A percentile compares a stretch with the other conserved stretches of the same genome.
These are phyloP conservation scores for Moesziomyces sp. DNA, from an alignment of 1,284 basidiomycete genomes.

Conservation along the genomic window DNA sequence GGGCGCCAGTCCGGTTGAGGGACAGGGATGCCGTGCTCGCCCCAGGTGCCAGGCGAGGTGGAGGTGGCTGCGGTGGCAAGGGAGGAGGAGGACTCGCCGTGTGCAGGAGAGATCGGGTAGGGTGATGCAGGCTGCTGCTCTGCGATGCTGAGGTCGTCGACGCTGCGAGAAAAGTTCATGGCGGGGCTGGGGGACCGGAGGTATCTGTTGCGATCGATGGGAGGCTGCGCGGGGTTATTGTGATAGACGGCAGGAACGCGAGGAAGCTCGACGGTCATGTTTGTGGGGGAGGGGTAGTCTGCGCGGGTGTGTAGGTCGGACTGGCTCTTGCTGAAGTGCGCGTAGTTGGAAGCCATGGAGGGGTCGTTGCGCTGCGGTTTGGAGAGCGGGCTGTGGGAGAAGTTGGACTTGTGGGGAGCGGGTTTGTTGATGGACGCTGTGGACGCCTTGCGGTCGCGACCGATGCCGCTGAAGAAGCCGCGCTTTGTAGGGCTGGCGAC, in stretches of 20 bases:
- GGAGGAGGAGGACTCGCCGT: constrained; percentile 36
- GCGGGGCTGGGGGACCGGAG: constrained; percentile 54
- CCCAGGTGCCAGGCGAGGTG: constrained; percentile 44
- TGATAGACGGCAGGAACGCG: constrained; percentile 41
- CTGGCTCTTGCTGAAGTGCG: constrained; percentile 54
- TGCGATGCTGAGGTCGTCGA: constrained; percentile 52
- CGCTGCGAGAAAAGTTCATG: constrained; percentile 57
- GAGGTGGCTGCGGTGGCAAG: constrained; percentile 16
- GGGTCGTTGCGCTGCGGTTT: constrained; percentile 27
- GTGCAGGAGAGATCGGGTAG: constrained; percentile 23
- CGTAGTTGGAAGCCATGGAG: constrained; percentile 21
- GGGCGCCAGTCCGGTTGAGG: constrained; percentile 46
- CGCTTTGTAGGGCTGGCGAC: constrained; percentile 54
- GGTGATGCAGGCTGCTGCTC: constrained; percentile 31
- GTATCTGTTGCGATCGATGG: constrained; percentile 38
- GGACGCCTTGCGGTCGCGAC: constrained; percentile 49
- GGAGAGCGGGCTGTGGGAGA: constrained; percentile 40
- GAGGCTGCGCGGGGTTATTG: constrained; percentile 18
- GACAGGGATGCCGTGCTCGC: constrained; percentile 49
- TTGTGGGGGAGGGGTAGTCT: constrained; percentile 33
- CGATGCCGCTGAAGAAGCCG: constrained; percentile 54
- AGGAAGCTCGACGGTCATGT: constrained; percentile 41
- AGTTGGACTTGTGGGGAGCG: constrained; percentile 26
- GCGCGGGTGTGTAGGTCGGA: constrained; percentile 46
- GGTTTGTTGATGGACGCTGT: constrained; percentile 32